Percentiles rank a stretch among this genome's conserved stretches.
phyloP scores from a whole-genome alignment of 768 basidiomycete genomes.

The Suillus ampliporus region DNA sequence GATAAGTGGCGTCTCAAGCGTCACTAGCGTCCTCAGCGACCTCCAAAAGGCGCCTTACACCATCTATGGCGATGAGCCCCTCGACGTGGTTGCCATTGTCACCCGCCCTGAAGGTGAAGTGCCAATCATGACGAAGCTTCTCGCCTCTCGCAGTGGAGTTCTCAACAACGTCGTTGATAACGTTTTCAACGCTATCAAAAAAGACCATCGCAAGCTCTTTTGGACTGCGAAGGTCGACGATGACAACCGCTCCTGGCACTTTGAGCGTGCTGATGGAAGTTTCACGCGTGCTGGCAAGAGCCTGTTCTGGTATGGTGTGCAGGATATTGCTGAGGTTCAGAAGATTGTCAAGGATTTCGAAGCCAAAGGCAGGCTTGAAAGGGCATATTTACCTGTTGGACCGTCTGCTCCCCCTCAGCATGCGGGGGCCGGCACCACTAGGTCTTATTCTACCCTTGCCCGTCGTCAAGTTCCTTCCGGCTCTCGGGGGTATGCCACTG shows the following conservation, averaged over 20 bases:
- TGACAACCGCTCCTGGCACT: conserved; percentile 98
- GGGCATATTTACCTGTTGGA: conserved; percentile 89
- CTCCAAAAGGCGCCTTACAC: conserved; percentile 87
- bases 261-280: conserved; percentile 96
- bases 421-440: conserved; percentile 45
- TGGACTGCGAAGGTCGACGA: conserved; percentile 98
- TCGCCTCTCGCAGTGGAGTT: conserved; percentile 85
- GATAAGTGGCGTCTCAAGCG: conserved; percentile 78
- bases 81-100: conserved; percentile 94
- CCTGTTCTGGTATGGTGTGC: conserved; percentile 97
- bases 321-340: conserved; percentile 92
- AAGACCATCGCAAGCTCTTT: conserved; percentile 92
- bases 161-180: conserved; percentile 97
- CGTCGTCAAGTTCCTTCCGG: conserved; percentile 51
- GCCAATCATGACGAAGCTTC: conserved; percentile 92
- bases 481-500: conserved; percentile 82
- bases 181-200: conserved; percentile 95
- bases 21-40: conserved; percentile 77
- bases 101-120: conserved; percentile 88
- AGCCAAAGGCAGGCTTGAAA: conserved; percentile 79
- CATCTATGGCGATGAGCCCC: conserved; percentile 97
- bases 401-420: conserved; percentile 66
- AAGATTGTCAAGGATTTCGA: conserved; percentile 76
- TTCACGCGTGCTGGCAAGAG: conserved; percentile 94
- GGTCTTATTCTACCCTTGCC: conserved; percentile 65